These are phyloP conservation scores for Apophysomyces trapeziformis DNA, from an alignment of 371 early-diverging fungal species.

Conservation along the genomic window DNA sequence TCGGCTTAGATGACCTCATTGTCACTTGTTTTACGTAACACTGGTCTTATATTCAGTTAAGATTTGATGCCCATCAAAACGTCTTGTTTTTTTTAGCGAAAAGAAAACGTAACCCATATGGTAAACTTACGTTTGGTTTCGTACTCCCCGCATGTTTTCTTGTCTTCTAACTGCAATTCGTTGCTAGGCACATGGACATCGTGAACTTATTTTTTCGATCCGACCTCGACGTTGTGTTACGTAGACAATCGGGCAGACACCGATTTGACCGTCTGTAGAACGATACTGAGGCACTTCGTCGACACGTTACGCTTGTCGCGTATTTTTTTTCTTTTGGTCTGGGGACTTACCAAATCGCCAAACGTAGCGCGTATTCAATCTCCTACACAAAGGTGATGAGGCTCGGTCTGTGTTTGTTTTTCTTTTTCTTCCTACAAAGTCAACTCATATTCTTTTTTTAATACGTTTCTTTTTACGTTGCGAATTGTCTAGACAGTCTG, in stretches of 20 bases:
- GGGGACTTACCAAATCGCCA: constrained; percentile 3
- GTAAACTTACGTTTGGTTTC: too few relatives aligned
- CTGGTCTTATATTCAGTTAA: background rate
- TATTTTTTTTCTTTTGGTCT: background rate
- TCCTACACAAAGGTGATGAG: background rate
- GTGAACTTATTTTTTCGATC: constrained; percentile 2
- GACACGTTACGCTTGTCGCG: too few relatives aligned
- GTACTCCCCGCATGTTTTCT: background rate
- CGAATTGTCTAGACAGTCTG: too few relatives aligned
- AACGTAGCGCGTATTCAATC: background rate
- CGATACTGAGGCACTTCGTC: background rate
- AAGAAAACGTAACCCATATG: too few relatives aligned
- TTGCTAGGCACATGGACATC: background rate
- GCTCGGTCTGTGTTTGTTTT: background rate
- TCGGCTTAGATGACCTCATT: background rate
- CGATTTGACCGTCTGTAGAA: background rate
- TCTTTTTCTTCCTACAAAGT: background rate
- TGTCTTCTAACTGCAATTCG: background rate
- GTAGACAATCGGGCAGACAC: background rate
- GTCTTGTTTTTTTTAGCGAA: too few relatives aligned
- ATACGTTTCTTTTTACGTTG: background rate
- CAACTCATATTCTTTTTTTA: background rate
- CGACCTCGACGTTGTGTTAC: background rate
- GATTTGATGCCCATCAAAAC: background rate
- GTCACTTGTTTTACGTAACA: constrained; percentile 4